Evolutionary conservation across 2,329 filamentous ascomycete species (phyloP).

Genomic region (Hypoxylon sp.): DNA sequence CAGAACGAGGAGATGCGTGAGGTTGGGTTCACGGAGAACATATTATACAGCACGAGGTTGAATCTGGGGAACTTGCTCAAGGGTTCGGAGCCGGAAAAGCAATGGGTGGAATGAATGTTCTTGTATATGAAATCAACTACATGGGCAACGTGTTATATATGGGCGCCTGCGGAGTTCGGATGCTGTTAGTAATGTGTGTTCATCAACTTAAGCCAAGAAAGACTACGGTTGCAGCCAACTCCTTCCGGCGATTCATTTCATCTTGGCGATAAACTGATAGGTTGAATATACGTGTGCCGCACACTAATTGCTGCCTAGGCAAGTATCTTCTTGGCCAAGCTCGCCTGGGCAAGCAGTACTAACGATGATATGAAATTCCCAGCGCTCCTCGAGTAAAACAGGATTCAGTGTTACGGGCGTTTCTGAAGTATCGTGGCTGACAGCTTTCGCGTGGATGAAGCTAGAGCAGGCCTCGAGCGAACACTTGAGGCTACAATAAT

Average conservation of each 20-base stretch:
- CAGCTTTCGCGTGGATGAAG: too few relatives aligned
- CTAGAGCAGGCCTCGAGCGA: too few relatives aligned
- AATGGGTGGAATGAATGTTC: constrained; percentile 30
- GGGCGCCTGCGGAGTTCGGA: not conserved
- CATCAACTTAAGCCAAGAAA: too few relatives aligned
- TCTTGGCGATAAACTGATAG: not conserved
- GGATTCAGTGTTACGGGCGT: too few relatives aligned
- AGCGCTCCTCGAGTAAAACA: too few relatives aligned
- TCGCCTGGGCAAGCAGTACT: not conserved
- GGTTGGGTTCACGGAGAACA: constrained; percentile 45
- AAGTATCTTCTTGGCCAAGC: not conserved
- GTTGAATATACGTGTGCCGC: not conserved
- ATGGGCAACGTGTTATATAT: constrained; percentile 9
- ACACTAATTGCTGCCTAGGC: too few relatives aligned
- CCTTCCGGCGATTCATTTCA: not conserved
- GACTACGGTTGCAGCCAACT: not conserved
- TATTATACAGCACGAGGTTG: constrained; percentile 45
- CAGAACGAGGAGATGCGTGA: constrained; percentile 38
- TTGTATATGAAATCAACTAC: not conserved
- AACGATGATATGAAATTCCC: too few relatives aligned
- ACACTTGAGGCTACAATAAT: too few relatives aligned
- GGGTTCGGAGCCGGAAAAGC: constrained; percentile 39
- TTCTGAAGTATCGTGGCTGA: too few relatives aligned
- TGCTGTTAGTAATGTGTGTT: not conserved
- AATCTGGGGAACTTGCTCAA: constrained; percentile 45